Percentiles rank a stretch among this genome's conserved stretches.
Evolutionary conservation across 108 stramenopile species (phyloP).

Genomic region (Conticribra guillardii): DNA sequence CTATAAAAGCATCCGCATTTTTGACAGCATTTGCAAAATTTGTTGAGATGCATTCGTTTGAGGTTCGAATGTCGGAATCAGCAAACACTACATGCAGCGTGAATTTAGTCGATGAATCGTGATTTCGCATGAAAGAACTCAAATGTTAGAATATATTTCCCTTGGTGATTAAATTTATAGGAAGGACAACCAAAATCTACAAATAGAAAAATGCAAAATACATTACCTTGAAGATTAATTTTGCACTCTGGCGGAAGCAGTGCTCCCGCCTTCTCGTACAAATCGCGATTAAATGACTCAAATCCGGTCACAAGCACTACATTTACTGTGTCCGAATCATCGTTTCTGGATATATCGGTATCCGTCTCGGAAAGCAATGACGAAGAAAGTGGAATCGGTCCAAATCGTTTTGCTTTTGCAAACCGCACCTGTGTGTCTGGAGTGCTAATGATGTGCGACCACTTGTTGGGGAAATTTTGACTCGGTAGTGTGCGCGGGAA

Average conservation of each 20-base stretch:
- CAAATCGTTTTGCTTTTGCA: background rate
- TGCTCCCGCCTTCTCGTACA: conserved; percentile 67
- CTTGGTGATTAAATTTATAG: too few species aligned
- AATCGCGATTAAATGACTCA: conserved; percentile 86
- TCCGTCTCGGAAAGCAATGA: background rate
- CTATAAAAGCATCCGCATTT: conserved; percentile 79
- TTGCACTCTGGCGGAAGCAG: conserved; percentile 18
- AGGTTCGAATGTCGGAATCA: conserved; percentile 66
- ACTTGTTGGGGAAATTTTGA: too few species aligned
- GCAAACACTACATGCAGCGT: conserved; percentile 53
- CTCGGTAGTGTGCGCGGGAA: too few species aligned
- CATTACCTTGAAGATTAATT: conserved; percentile 32
- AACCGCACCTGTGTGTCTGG: too few species aligned
- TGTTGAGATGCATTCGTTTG: conserved; percentile 21
- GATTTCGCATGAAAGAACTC: too few species aligned
- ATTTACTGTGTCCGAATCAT: conserved; percentile 34
- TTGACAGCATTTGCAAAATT: conserved; percentile 58
- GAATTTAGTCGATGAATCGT: too few species aligned
- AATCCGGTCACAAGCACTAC: conserved; percentile 89
- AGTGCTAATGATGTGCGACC: too few species aligned
- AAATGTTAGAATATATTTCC: too few species aligned
- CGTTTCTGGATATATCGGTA: background rate
- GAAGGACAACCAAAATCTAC: background rate
- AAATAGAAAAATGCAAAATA: background rate
- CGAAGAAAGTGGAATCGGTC: background rate